Base-by-base conservation (phyloP, 345 rosid species). In the Schrenkiella parvula region DNA sequence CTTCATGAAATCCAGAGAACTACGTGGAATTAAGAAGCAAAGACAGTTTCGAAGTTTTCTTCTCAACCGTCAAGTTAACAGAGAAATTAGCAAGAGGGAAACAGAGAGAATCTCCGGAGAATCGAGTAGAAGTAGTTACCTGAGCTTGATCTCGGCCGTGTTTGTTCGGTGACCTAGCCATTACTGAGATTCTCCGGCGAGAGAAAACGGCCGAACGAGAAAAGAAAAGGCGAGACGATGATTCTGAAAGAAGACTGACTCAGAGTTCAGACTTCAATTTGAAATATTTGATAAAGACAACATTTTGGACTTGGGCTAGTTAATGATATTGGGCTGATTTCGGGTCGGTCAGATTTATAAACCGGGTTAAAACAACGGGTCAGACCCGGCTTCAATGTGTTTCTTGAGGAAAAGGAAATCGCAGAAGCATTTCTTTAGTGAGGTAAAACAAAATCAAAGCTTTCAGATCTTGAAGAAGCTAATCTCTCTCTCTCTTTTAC, bases 111-210 rank as follows among this genome's bases (percentile, higher is more conserved):
- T 39, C 44, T 13, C 28, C 17, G 18, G 57, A 1, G 68, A 50
- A 50, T 17, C 5, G 41, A 37, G 67, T 26, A 9, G 21, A 73
- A 51, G 6, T 15, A 44, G 61, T 51, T 73, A 90, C 96, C 85
- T 80, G 80, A 43, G 88, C 61, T 73, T 80, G 89, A 76, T 87
- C 96, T 10, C 86, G 88, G 21, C 80, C 83, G 73, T 88, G 93
- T 75, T 88, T 92, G 64, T 64, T 79, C 48, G 87, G 75, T 55
- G 69, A 58, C 74, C 66, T 72, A 78, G 84, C 56, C 75, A 68
- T 64, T 31, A 32, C 39, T 17, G 69, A 71, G 68, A 71, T 44
- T 53, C 60, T 8, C 72, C 80, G 62, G 76, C 56, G 72, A 67
- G 55, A 0, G 55, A 0, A n/a, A 21, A 53, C 47, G 38, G 28